Conservation (phyloP, 371 early-diverging fungal genomes). For the Apophysomyces sp. region DNA sequence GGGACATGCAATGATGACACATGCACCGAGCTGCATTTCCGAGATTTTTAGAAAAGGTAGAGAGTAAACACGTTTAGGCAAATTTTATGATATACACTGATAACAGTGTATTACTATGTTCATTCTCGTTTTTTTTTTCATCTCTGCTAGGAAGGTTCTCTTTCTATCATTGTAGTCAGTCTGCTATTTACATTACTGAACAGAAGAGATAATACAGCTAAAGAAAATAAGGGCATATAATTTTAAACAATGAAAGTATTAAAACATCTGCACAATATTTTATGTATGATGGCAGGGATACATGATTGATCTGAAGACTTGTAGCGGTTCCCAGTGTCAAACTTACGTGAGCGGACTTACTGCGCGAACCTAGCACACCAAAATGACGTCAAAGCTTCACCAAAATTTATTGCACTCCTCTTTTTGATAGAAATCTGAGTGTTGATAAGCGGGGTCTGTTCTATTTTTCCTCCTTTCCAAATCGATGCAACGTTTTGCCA, state of each 20-base stretch:
- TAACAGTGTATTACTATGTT: neutral
- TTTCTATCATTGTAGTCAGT: neutral
- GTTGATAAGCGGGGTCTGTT: neutral
- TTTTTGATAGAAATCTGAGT: too few relatives aligned
- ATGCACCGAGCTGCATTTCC: slow-evolving; percentile 21
- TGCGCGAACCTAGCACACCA: too few relatives aligned
- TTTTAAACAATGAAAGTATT: too few relatives aligned
- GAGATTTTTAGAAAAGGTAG: slow-evolving; percentile 14
- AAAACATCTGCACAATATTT: too few relatives aligned
- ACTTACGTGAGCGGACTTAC: too few relatives aligned
- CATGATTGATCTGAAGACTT: too few relatives aligned
- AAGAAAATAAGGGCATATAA: neutral
- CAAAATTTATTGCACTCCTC: too few relatives aligned
- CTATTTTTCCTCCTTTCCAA: neutral
- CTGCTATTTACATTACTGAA: neutral
- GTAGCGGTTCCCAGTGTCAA: too few relatives aligned
- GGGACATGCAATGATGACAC: slow-evolving; percentile 32
- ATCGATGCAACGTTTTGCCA: slow-evolving; percentile 11
- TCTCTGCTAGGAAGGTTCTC: neutral
- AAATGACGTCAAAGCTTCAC: too few relatives aligned
- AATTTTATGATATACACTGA: neutral
- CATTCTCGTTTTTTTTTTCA: neutral
- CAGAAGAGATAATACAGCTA: too few relatives aligned
- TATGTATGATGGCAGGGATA: too few relatives aligned
- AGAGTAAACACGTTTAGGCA: neutral